Conservation (phyloP, 805 yeast genomes). For the Wickerhamiella lipophila region DNA sequence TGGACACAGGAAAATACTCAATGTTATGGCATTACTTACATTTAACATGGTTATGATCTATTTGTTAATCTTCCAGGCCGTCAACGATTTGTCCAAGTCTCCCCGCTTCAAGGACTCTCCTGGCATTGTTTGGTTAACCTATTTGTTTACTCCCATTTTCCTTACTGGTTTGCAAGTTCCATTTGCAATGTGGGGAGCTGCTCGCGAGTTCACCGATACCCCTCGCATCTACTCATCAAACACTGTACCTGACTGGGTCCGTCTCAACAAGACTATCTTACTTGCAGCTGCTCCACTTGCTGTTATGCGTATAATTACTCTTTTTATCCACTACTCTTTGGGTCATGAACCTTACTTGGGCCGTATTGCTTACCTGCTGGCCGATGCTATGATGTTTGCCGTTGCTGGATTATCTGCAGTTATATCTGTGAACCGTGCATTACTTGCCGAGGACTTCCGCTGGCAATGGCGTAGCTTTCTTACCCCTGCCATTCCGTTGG, state of each 20-base stretch:
- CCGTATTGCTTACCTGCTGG: slow-evolving; percentile 16
- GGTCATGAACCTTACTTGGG: slow-evolving; percentile 14
- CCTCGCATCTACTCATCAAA: slow-evolving; percentile 22
- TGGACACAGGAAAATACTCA: slow-evolving; percentile 13
- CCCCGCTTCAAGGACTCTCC: not conserved
- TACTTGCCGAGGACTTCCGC: slow-evolving; percentile 24
- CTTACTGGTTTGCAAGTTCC: slow-evolving; percentile 18
- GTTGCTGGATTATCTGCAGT: slow-evolving; percentile 21
- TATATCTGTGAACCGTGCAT: slow-evolving; percentile 23
- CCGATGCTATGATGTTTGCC: slow-evolving; percentile 17
- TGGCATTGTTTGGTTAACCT: slow-evolving; percentile 11
- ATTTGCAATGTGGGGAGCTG: slow-evolving; percentile 19
- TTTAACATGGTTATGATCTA: slow-evolving; percentile 16
- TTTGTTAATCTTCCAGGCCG: slow-evolving; percentile 5
- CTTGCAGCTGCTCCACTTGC: slow-evolving; percentile 20
- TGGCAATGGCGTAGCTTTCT: slow-evolving; percentile 26
- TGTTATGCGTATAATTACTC: slow-evolving; percentile 14
- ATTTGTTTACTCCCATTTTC: slow-evolving; percentile 7
- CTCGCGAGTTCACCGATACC: slow-evolving; percentile 19
- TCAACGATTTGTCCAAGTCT: not conserved
- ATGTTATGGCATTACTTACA: slow-evolving; percentile 17
- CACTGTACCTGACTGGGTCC: slow-evolving; percentile 24
- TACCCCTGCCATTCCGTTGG: slow-evolving; percentile 23
- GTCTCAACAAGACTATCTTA: slow-evolving; percentile 21
- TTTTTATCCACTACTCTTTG: slow-evolving; percentile 12